Evolutionary conservation across 1,284 basidiomycete genomes (phyloP).

Genomic region (Uromyces viciae-fabae): DNA sequence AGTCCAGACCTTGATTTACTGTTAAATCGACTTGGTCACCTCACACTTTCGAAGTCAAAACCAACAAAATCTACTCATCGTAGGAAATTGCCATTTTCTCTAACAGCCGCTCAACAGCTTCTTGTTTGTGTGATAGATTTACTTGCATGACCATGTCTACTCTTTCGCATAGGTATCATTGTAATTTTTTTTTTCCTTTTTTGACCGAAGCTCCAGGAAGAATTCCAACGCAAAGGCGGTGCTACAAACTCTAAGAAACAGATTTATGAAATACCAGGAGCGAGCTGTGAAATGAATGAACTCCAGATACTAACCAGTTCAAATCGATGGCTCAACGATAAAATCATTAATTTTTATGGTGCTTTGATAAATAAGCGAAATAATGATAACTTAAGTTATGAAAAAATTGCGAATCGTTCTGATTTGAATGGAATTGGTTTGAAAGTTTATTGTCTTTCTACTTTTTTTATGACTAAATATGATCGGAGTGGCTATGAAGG

Average conservation of each 20-base stretch:
- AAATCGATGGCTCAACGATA: conserved; percentile 54
- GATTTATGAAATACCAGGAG: conserved; percentile 47
- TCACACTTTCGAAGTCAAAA: background rate
- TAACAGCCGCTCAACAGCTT: conserved; percentile 2
- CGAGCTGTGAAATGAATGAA: conserved; percentile 51
- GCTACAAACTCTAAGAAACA: too few species aligned
- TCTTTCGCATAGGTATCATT: background rate
- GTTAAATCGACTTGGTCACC: background rate
- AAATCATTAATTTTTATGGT: conserved; percentile 55
- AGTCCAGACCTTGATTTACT: conserved; percentile 18
- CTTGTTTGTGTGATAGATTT: background rate
- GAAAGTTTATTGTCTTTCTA: conserved; percentile 52
- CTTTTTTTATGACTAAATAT: conserved; percentile 52
- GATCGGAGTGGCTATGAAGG: conserved; percentile 49
- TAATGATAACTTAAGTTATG: background rate
- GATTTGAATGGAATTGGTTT: too few species aligned
- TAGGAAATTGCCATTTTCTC: conserved; percentile 1
- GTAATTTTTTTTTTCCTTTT: background rate
- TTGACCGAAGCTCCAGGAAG: background rate
- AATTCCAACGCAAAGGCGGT: background rate
- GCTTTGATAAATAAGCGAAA: conserved; percentile 48
- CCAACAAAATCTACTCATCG: background rate
- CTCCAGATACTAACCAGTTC: conserved; percentile 50
- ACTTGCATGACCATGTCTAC: background rate
- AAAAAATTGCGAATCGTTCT: too few species aligned